Evolutionary conservation across 2,329 filamentous ascomycete species (phyloP).

Genomic region (Sclerotinia subarctica): DNA sequence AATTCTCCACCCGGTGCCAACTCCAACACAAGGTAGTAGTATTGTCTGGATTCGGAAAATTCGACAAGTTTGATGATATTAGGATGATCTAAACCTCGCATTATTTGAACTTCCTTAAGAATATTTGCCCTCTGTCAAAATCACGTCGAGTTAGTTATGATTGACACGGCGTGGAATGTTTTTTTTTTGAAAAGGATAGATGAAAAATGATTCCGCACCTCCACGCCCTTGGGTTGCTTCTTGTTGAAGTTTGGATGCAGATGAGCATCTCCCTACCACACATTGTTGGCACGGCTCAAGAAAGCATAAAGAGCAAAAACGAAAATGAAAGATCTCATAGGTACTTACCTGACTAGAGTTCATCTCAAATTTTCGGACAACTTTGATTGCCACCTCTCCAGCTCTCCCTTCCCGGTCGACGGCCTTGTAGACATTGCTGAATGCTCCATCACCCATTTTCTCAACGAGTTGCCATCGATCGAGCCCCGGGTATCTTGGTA

Average conservation of each 20-base stretch:
- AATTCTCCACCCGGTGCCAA: constrained; percentile 92
- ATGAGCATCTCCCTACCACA: constrained; percentile 78
- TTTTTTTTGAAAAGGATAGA: constrained; percentile 28
- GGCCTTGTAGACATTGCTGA: constrained; percentile 97
- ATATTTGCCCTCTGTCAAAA: constrained; percentile 81
- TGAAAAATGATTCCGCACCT: constrained; percentile 66
- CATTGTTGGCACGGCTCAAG: constrained; percentile 52
- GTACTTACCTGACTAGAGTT: constrained; percentile 93
- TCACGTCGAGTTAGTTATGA: constrained; percentile 22
- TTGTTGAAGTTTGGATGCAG: constrained; percentile 96
- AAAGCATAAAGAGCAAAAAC: constrained; percentile 27
- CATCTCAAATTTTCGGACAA: constrained; percentile 98
- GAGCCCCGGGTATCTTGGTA: constrained; percentile 80
- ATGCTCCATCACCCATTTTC: constrained; percentile 99
- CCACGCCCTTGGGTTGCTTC: constrained; percentile 90
- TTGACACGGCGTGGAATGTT: background rate
- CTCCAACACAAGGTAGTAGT: constrained; percentile 97
- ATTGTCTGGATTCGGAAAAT: constrained; percentile 89
- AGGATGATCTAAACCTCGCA: constrained; percentile 93
- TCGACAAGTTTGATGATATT: constrained; percentile 94
- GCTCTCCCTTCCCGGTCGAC: constrained; percentile 67
- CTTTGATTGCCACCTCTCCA: constrained; percentile 92
- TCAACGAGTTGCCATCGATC: constrained; percentile 84
- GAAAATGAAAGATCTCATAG: constrained; percentile 34
- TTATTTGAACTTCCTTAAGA: constrained; percentile 97